Percentiles rank a stretch among this genome's conserved stretches.
These are phyloP conservation scores for Podaxis rugospora DNA, from an alignment of 768 basidiomycete genomes.

Conservation along the genomic window DNA sequence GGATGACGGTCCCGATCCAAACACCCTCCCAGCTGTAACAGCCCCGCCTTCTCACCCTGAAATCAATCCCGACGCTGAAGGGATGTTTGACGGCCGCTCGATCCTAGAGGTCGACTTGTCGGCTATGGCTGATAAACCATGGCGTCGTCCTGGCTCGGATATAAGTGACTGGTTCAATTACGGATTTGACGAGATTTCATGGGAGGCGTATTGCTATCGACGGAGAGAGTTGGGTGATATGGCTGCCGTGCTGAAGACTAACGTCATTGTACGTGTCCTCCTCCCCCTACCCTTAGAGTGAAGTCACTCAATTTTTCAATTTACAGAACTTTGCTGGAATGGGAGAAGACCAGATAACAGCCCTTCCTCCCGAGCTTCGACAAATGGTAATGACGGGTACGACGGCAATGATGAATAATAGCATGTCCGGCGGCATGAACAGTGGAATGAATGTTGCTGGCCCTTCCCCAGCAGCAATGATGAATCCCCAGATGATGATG, in stretches of 20 bases:
- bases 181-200: conserved; percentile 95
- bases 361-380: conserved; percentile 76
- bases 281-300: background rate
- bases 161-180: conserved; percentile 99
- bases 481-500: conserved; percentile 74
- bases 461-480: conserved; percentile 50
- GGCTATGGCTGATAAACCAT: conserved; percentile 77
- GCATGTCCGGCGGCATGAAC: background rate
- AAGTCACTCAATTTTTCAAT: conserved; percentile 10
- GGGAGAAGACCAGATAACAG: conserved; percentile 75
- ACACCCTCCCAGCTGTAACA: conserved; percentile 56
- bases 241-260: conserved; percentile 75
- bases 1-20: conserved; percentile 59
- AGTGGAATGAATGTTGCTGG: conserved; percentile 16
- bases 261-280: conserved; percentile 62
- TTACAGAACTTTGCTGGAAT: conserved; percentile 74
- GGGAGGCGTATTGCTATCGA: conserved; percentile 89
- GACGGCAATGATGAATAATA: conserved; percentile 54
- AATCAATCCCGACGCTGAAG: conserved; percentile 65
- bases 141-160: conserved; percentile 90
- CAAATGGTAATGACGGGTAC: conserved; percentile 87
- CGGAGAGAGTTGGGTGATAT: conserved; percentile 78
- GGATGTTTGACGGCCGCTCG: conserved; percentile 67
- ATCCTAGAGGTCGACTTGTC: conserved; percentile 83
- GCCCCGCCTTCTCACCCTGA: conserved; percentile 79